Conservation (phyloP, 1,139 yeast species). For the Zygoascus meyerae region DNA sequence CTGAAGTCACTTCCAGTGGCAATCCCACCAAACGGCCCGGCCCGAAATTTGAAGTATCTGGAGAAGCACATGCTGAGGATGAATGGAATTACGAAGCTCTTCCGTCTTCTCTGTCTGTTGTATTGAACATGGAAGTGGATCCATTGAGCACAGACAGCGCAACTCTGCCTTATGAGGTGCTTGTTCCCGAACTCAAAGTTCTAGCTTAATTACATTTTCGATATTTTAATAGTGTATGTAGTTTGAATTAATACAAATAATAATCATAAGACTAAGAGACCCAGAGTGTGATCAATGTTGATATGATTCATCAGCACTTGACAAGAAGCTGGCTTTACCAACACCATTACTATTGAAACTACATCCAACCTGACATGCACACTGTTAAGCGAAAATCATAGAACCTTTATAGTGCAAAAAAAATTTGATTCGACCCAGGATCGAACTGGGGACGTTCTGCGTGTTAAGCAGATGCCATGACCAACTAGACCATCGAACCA, state of each 20-base stretch:
- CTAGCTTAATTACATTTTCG: too few relatives aligned
- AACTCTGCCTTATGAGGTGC: conserved; percentile 60
- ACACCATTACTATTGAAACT: too few relatives aligned
- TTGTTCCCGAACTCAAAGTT: conserved; percentile 50
- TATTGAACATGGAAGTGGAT: conserved; percentile 68
- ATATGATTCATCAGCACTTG: too few relatives aligned
- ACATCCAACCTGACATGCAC: too few relatives aligned
- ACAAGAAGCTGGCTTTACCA: too few relatives aligned
- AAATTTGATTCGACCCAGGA: conserved; percentile 92
- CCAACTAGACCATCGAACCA: conserved; percentile 94
- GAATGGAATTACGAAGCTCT: conserved; percentile 37
- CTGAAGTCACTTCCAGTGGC: conserved; percentile 19
- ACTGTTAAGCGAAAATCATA: too few relatives aligned
- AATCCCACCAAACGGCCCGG: conserved; percentile 19
- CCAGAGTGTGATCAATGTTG: too few relatives aligned
- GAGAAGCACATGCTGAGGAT: conserved; percentile 36
- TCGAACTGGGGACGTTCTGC: conserved; percentile 99
- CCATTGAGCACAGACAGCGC: conserved; percentile 45
- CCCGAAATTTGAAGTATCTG: conserved; percentile 8
- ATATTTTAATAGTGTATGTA: too few relatives aligned
- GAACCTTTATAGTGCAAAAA: too few relatives aligned
- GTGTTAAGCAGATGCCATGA: conserved; percentile 99
- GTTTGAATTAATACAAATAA: too few relatives aligned
- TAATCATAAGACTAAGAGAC: too few relatives aligned
- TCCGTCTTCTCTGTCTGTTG: conserved; percentile 56